Base-by-base conservation (phyloP, 176 grass and related monocot species). In the Chloris gayana region DNA sequence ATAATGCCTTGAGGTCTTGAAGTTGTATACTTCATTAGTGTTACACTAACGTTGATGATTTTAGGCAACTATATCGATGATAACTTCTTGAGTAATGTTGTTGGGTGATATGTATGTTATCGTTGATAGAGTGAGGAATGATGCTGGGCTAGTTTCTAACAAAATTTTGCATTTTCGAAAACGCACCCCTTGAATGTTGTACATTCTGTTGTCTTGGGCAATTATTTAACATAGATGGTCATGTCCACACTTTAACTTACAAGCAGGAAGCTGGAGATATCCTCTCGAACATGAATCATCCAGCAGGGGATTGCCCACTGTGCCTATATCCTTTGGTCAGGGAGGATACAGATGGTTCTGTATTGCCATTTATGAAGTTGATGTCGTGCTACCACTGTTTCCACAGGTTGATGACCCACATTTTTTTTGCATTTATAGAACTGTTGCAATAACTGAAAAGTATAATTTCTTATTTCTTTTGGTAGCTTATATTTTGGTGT, bases 311-410 rank as follows among this genome's bases (percentile, higher is more conserved):
- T 83, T 98, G 95, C 25, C 95, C 95, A 67, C 74, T 98, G 57
- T 98, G 95, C 83, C 86, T 98, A 63, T 95, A 94, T 91, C 79
- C 92, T 89, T 85, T 98, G 73, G 72, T 89, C 44, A 11, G 82
- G 60, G 81, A 91, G 82, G 70, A 93, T 73, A 87, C 75, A n/a
- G 83, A 85, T 85, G 70, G 31, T 22, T 83, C 82, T 57, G 61
- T 70, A 38, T 74, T 89, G 80, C 87, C 90, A 81, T 98, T 95
- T 84, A 98, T 95, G 95, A 95, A 93, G 84, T 87, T 98, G 71
- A 95, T 98, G 95, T 98, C 95, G 61, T 98, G 95, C 81, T 98
- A 92, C 78, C 95, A 98, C 63, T 98, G 92, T 75, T 98, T 95
- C 67, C 95, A 98, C 78, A 95, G 90, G 95, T 98, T 82, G 54